Evolutionary conservation across 2,329 filamentous ascomycete genomes (phyloP).

Genomic region (Zarea fungicola): DNA sequence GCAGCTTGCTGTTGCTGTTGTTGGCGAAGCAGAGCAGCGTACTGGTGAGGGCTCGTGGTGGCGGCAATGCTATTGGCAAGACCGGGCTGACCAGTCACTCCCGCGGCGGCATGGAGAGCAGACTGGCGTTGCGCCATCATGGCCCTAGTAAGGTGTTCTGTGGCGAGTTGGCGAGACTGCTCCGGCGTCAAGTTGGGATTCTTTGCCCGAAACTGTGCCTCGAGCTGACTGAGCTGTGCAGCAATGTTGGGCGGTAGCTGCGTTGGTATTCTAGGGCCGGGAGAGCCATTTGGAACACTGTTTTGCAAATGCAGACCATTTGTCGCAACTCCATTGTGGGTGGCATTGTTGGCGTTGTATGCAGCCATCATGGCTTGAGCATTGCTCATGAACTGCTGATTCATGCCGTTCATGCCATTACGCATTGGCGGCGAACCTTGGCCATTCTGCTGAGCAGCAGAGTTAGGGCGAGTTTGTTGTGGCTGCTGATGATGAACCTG

Average conservation of each 20-base stretch:
- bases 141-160: constrained; percentile 42
- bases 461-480: constrained; percentile 27
- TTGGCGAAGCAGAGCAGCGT: constrained; percentile 52
- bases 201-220: constrained; percentile 46
- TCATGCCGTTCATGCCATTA: constrained; percentile 37
- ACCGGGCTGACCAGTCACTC: constrained; percentile 41
- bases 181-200: constrained; percentile 48
- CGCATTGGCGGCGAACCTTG: constrained; percentile 42
- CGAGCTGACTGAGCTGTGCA: constrained; percentile 46
- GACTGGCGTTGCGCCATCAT: constrained; percentile 46
- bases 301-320: constrained; percentile 31
- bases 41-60: constrained; percentile 52
- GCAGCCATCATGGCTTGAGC: constrained; percentile 49
- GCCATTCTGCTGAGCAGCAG: constrained; percentile 25
- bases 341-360: constrained; percentile 37
- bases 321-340: constrained; percentile 38
- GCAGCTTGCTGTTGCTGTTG: constrained; percentile 46
- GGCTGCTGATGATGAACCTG: constrained; percentile 29
- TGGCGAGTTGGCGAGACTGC: constrained; percentile 45
- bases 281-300: constrained; percentile 41
- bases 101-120: constrained; percentile 52
- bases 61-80: constrained; percentile 44
- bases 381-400: constrained; percentile 50
- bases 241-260: constrained; percentile 44
- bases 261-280: constrained; percentile 35